Evolutionary conservation across 2,329 filamentous ascomycete genomes (phyloP).

Genomic region (Sclerotinia glacialis): DNA sequence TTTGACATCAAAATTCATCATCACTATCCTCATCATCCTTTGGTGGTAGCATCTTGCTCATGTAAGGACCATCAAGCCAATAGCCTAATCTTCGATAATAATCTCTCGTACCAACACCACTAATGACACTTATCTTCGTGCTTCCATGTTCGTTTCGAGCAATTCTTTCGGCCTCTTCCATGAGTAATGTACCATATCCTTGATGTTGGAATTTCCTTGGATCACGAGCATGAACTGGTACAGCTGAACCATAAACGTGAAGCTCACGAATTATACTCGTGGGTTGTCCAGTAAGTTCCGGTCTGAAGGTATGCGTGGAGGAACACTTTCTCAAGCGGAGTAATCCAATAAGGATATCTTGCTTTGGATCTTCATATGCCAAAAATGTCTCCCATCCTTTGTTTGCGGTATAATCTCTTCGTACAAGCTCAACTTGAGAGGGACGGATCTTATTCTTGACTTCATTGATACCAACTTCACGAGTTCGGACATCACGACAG

Average conservation of each 20-base stretch:
- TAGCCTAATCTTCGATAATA: slow-evolving; percentile 95
- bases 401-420: slow-evolving; percentile 91
- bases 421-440: slow-evolving; percentile 91
- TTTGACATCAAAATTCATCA: slow-evolving; percentile 30
- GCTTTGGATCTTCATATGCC: slow-evolving; percentile 96
- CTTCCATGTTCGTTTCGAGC: slow-evolving; percentile 92
- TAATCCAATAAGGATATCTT: slow-evolving; percentile 92
- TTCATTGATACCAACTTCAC: slow-evolving; percentile 97
- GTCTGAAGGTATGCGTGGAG: slow-evolving; percentile 84
- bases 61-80: slow-evolving; percentile 70
- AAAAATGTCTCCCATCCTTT: slow-evolving; percentile 98
- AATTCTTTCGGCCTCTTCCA: slow-evolving; percentile 97
- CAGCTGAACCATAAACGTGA: slow-evolving; percentile 94
- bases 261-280: slow-evolving; percentile 91
- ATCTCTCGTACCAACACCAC: slow-evolving; percentile 91
- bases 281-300: slow-evolving; percentile 80
- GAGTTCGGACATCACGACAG: slow-evolving; percentile 91
- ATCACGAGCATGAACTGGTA: slow-evolving; percentile 94
- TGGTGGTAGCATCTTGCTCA: slow-evolving; percentile 38
- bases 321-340: slow-evolving; percentile 88
- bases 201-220: slow-evolving; percentile 98
- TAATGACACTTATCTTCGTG: slow-evolving; percentile 92
- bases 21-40: slow-evolving; percentile 38
- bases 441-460: slow-evolving; percentile 98
- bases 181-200: slow-evolving; percentile 90